Percentiles rank a stretch among this genome's conserved stretches.
phyloP scores from a whole-genome alignment of 2,329 filamentous ascomycete genomes.

The Claviceps africana region DNA sequence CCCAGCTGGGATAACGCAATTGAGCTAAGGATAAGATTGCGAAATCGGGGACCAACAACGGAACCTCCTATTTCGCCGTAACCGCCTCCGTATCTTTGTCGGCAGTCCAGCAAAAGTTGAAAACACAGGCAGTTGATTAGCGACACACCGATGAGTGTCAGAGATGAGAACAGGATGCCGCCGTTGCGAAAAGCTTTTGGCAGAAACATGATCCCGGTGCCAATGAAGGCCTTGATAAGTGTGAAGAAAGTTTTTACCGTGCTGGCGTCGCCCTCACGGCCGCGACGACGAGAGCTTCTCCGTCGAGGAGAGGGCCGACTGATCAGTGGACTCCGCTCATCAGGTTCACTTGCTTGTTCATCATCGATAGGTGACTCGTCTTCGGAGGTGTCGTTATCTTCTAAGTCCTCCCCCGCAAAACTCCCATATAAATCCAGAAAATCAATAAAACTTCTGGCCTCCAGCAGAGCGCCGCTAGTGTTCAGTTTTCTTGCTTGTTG shows the following conservation, averaged over 20 bases:
- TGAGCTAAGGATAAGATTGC: conserved; percentile 51
- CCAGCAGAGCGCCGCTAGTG: conserved; percentile 28
- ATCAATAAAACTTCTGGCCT: conserved; percentile 58
- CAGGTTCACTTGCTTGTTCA: conserved; percentile 21
- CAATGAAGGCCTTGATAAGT: conserved; percentile 63
- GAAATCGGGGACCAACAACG: conserved; percentile 49
- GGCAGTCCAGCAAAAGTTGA: conserved; percentile 55
- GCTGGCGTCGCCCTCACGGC: conserved; percentile 44
- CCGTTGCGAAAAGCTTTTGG: conserved; percentile 70
- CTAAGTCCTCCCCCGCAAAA: conserved; percentile 60
- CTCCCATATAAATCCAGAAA: conserved; percentile 64
- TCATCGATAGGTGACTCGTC: conserved; percentile 43
- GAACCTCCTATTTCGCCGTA: conserved; percentile 61
- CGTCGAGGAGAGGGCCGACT: conserved; percentile 27
- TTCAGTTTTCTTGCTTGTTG: conserved; percentile 24
- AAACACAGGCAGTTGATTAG: conserved; percentile 57
- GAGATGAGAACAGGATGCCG: conserved; percentile 59
- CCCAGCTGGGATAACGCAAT: conserved; percentile 64
- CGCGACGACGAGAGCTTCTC: conserved; percentile 32
- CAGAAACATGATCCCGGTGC: conserved; percentile 70
- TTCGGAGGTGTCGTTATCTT: conserved; percentile 32
- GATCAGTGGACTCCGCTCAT: conserved; percentile 45
- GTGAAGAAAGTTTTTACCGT: conserved; percentile 67
- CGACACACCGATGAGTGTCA: conserved; percentile 53
- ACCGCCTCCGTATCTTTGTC: conserved; percentile 48